phyloP scores from a whole-genome alignment of 495 filamentous ascomycete species.

The Penicillium manginii region DNA sequence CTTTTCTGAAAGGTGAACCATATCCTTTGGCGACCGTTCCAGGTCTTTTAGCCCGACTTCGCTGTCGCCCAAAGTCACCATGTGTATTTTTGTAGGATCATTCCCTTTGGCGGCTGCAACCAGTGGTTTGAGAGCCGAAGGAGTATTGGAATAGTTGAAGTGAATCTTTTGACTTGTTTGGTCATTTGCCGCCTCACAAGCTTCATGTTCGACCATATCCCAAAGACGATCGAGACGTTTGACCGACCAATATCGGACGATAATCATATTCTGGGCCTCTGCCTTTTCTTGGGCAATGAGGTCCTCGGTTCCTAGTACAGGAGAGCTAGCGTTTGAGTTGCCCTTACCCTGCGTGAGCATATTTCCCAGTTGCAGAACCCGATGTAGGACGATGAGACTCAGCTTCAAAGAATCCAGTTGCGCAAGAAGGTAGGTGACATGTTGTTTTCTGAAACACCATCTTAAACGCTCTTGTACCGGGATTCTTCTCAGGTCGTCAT shows the following conservation, averaged over 20 bases:
- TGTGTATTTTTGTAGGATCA: conserved; percentile 32
- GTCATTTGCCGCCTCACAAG: conserved; percentile 30
- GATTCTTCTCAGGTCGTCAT: conserved; percentile 33
- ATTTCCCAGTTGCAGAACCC: conserved; percentile 43
- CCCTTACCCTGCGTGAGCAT: conserved; percentile 19
- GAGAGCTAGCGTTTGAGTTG: neutral
- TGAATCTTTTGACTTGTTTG: conserved; percentile 34
- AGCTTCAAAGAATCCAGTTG: conserved; percentile 51
- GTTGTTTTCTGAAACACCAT: conserved; percentile 50
- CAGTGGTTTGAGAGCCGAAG: conserved; percentile 18
- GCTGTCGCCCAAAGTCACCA: conserved; percentile 34
- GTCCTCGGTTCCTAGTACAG: conserved; percentile 24
- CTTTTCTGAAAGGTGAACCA: conserved; percentile 40
- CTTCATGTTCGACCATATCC: conserved; percentile 43
- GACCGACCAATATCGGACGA: conserved; percentile 49
- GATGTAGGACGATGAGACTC: conserved; percentile 47
- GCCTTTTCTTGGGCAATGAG: conserved; percentile 45
- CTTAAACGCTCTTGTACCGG: conserved; percentile 44
- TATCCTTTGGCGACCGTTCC: conserved; percentile 43
- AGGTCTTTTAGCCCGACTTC: conserved; percentile 39
- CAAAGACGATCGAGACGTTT: conserved; percentile 46
- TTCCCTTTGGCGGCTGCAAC: conserved; percentile 19
- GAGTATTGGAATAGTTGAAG: conserved; percentile 19
- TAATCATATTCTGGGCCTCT: conserved; percentile 52
- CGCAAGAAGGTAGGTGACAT: conserved; percentile 48